Percentiles rank a stretch among this genome's conserved stretches.
phyloP scores from a whole-genome alignment of 495 filamentous ascomycete genomes.

The Astrothelium subdiscretum region DNA sequence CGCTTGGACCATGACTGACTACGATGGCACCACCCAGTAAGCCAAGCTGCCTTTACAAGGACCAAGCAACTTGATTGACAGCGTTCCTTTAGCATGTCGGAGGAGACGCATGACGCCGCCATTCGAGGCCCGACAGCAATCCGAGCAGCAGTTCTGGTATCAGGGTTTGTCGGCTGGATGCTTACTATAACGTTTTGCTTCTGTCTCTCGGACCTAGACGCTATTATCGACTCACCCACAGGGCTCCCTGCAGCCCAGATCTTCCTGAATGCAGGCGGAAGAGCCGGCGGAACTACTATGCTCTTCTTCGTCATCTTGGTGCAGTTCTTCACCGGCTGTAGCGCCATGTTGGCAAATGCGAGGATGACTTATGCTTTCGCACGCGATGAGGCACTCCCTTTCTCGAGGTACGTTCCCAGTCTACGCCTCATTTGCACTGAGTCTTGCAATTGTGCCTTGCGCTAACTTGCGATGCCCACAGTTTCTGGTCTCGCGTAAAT shows the following conservation, averaged over 20 bases:
- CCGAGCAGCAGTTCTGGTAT: constrained; percentile 51
- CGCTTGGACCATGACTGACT: constrained; percentile 67
- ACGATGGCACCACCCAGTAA: constrained; percentile 58
- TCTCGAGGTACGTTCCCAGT: constrained; percentile 38
- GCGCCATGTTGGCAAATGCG: constrained; percentile 59
- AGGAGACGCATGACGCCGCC: constrained; percentile 62
- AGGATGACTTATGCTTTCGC: constrained; percentile 66
- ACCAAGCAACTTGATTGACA: constrained; percentile 6
- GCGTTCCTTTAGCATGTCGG: constrained; percentile 46
- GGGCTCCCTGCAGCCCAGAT: constrained; percentile 61
- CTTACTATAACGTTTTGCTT: constrained; percentile 58
- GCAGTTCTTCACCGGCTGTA: constrained; percentile 61
- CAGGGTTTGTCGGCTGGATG: constrained; percentile 52
- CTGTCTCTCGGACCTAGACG: constrained; percentile 54
- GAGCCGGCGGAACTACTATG: constrained; percentile 50
- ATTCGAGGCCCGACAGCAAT: constrained; percentile 56
- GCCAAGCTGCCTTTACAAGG: background rate
- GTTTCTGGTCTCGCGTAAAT: constrained; percentile 49
- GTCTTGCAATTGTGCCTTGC: background rate
- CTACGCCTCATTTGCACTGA: background rate
- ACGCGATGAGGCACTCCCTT: constrained; percentile 56
- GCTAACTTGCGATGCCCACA: constrained; percentile 16
- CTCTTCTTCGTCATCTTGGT: constrained; percentile 59
- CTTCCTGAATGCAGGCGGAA: constrained; percentile 56
- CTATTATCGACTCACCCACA: constrained; percentile 47